Evolutionary conservation across 192 early-diverging fungal genomes (phyloP), one percentile per base, ranked within the genome.

Genomic region (Nowakowskiella sp.): DNA sequence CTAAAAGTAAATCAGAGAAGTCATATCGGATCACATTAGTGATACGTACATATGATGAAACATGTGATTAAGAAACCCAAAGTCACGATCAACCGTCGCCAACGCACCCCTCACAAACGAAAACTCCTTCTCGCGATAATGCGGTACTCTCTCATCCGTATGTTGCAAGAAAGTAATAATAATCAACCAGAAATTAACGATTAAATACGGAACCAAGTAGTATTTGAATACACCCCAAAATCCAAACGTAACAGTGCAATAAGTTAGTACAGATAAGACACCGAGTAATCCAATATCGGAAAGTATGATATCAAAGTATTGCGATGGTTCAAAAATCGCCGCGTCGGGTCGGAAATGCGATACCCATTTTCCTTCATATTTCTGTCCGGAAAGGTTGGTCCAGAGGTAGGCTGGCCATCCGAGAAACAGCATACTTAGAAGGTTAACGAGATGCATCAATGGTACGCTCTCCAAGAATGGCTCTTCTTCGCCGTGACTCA

Each of bases 31-130:
- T n/a, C n/a, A 47, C 36, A 16, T 10, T 30, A 51, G 22, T 6
- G 50, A 51, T 6, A 32, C 57, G 19, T 36, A 55, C 34, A 61
- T 61, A 57, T 61, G 54, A 31, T 61, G 60, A 44, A 44, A 44
- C 19, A 61, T 58, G 34, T 47, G 26, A 45, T 65, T 64, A 32
- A 65, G 50, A 44, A 65, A 42, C 36, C 53, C 62, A 43, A 36
- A 65, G 53, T 61, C 50, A 34, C 62, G 58, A 31, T 67, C 62
- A 43, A 67, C 55, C 26, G 60, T 61, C 5, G 31, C 3, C 33
- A 86, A 74, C 8, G 90, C 90, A 48, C 90, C 90, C 48, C 85
- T 82, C 53, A 89, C 64, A 75, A 92, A 92, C 74, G 83, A 81
- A 86, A 86, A 92, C 51, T 67, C 68, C 19, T 19, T 19, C 4